Evolutionary conservation across 768 basidiomycete genomes (phyloP).

Genomic region (Neoboletus brunneissimus): DNA sequence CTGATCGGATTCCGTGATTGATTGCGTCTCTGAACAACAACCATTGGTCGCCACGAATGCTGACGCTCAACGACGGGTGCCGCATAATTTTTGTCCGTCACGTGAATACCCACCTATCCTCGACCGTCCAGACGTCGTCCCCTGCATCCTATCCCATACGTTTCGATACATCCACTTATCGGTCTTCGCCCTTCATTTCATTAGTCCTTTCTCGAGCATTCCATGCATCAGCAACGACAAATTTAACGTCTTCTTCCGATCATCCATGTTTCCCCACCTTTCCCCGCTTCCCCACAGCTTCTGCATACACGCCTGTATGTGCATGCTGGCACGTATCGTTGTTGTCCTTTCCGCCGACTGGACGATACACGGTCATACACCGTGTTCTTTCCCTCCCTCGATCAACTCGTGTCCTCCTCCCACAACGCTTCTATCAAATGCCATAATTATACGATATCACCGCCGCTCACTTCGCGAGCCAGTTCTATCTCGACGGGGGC

Average conservation of each 20-base stretch:
- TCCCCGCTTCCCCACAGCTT: conserved; percentile 26
- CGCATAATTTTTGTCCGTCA: not conserved
- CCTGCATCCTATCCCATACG: not conserved
- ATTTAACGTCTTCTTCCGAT: conserved; percentile 8
- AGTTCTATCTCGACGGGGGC: conserved; percentile 8
- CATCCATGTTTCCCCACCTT: conserved; percentile 16
- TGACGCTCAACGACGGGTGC: not conserved
- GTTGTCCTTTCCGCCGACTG: conserved; percentile 6
- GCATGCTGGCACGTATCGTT: not conserved
- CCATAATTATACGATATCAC: conserved; percentile 24
- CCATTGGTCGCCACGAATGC: not conserved
- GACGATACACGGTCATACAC: conserved; percentile 6
- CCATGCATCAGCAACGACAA: conserved; percentile 1
- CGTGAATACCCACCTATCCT: not conserved
- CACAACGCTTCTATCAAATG: conserved; percentile 17
- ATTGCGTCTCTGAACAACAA: not conserved
- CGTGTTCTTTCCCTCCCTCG: conserved; percentile 9
- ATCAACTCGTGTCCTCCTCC: conserved; percentile 23
- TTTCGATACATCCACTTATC: not conserved
- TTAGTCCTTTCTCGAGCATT: conserved; percentile 4
- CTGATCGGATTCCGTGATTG: not conserved
- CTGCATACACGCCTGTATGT: not conserved
- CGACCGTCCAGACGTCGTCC: not conserved
- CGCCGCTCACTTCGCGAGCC: conserved; percentile 6
- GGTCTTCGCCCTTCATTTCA: not conserved